Evolutionary conservation across 1,284 basidiomycete genomes (phyloP).

Genomic region (Microbotryomycetes sp.): DNA sequence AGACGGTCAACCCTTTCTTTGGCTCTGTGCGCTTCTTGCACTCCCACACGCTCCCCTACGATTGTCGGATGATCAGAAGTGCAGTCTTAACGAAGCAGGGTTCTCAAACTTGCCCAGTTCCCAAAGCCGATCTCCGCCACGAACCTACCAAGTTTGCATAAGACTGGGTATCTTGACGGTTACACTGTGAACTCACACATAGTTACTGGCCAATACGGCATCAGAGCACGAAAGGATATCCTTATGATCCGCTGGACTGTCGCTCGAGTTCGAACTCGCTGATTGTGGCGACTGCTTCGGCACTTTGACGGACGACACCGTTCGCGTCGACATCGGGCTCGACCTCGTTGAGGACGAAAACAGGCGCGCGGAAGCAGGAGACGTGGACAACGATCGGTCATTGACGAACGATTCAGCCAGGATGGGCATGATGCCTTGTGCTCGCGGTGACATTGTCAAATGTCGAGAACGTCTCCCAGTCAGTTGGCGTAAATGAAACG

Average conservation of each 20-base stretch:
- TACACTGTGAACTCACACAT: not conserved
- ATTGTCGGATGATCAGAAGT: not conserved
- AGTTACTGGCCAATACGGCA: not conserved
- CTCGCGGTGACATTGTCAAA: not conserved
- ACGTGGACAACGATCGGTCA: too few relatives aligned
- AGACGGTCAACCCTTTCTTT: slow-evolving; percentile 51
- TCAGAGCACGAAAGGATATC: not conserved
- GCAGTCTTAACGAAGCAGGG: slow-evolving; percentile 55
- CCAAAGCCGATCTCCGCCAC: slow-evolving; percentile 64
- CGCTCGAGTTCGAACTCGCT: too few relatives aligned
- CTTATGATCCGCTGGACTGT: too few relatives aligned
- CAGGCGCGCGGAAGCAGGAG: too few relatives aligned
- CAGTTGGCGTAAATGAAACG: too few relatives aligned
- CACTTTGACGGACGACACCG: not conserved
- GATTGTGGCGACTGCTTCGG: too few relatives aligned
- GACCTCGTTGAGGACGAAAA: not conserved
- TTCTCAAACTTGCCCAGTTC: slow-evolving; percentile 79
- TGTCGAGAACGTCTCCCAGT: too few relatives aligned
- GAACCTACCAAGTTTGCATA: slow-evolving; percentile 15
- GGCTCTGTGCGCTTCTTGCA: slow-evolving; percentile 17
- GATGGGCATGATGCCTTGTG: slow-evolving; percentile 7
- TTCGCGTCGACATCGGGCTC: not conserved
- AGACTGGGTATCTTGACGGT: not conserved
- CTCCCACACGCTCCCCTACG: slow-evolving; percentile 36
- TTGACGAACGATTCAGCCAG: slow-evolving; percentile 13